Evolutionary conservation across 2,329 filamentous ascomycete species (phyloP).

Genomic region (Septoria petroselini): DNA sequence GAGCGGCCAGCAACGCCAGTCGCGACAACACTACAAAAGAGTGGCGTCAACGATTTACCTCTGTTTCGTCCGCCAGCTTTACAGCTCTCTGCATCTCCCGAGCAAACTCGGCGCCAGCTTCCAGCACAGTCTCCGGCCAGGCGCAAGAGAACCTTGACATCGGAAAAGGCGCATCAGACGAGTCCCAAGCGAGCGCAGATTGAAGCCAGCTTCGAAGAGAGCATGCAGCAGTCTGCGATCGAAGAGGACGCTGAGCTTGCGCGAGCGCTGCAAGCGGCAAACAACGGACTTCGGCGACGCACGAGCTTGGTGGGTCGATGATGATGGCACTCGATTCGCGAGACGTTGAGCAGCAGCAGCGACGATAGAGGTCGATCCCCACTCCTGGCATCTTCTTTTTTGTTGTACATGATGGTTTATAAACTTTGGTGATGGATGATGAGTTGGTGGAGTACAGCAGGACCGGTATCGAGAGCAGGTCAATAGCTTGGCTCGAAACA

Average conservation of each 20-base stretch:
- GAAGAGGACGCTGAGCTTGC: constrained; percentile 22
- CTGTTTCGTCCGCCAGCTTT: constrained; percentile 32
- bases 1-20: constrained; percentile 3
- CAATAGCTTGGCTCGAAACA: too few species aligned
- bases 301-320: constrained; percentile 8
- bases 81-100: constrained; percentile 32
- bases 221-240: constrained; percentile 1
- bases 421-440: too few species aligned
- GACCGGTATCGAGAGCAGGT: too few species aligned
- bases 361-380: constrained; percentile 3
- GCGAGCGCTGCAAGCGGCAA: constrained; percentile 22
- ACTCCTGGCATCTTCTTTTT: background rate
- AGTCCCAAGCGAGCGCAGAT: constrained; percentile 19
- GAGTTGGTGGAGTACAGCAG: too few species aligned
- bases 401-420: too few species aligned
- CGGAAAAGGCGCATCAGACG: constrained; percentile 9
- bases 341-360: background rate
- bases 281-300: constrained; percentile 22
- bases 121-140: constrained; percentile 17
- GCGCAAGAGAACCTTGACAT: constrained; percentile 27
- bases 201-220: constrained; percentile 5
- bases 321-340: background rate
- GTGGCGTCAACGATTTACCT: constrained; percentile 24
- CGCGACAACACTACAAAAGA: constrained; percentile 14
- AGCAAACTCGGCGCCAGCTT: constrained; percentile 28